These are phyloP conservation scores for Lipomyces spencermartinsiae DNA, from an alignment of 805 yeast genomes.

Conservation along the genomic window DNA sequence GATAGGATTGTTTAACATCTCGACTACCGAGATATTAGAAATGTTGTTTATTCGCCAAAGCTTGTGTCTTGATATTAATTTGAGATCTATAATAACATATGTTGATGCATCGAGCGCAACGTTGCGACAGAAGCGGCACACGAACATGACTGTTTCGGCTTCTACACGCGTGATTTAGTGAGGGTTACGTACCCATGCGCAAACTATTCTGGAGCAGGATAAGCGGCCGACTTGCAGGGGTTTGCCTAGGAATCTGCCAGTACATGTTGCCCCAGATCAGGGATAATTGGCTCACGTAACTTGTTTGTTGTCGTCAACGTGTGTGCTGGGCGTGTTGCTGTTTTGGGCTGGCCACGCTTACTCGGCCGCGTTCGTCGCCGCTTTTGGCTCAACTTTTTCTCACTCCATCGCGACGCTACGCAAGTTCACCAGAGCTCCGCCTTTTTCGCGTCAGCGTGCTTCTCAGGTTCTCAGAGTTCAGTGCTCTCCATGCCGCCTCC, in stretches of 20 bases:
- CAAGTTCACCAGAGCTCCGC: background rate
- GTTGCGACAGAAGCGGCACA: background rate
- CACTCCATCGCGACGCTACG: background rate
- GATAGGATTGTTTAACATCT: too few species aligned
- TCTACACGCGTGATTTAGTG: too few species aligned
- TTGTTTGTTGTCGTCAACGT: conserved; percentile 11
- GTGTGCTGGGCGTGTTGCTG: conserved; percentile 12
- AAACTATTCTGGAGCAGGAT: background rate
- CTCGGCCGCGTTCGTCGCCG: conserved; percentile 1
- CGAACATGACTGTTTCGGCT: background rate
- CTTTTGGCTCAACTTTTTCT: background rate
- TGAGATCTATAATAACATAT: too few species aligned
- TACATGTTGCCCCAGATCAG: background rate
- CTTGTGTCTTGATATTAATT: too few species aligned
- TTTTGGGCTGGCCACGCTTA: conserved; percentile 1
- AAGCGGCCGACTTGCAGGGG: background rate
- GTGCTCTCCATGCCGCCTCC: background rate
- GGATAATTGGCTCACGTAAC: background rate
- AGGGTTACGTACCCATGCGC: background rate
- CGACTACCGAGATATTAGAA: too few species aligned
- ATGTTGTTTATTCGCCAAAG: too few species aligned
- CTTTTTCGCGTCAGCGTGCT: background rate
- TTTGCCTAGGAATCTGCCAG: background rate
- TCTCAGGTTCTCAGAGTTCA: background rate
- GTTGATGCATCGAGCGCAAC: background rate